Conservation (phyloP, 345 rosid genomes). For the Populus alba region DNA sequence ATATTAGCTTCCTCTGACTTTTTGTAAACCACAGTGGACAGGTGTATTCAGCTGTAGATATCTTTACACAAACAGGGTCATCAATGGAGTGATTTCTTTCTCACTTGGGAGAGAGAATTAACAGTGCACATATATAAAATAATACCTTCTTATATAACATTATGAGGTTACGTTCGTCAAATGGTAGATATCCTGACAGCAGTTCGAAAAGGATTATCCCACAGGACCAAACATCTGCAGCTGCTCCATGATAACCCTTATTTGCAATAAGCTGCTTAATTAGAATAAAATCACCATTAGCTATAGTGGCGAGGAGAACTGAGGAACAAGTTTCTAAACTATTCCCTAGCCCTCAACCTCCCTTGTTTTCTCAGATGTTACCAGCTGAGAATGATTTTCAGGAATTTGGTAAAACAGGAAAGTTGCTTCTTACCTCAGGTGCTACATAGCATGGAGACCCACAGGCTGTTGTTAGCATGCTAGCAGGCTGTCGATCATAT, state of each 20-base stretch:
- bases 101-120: not conserved
- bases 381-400: not conserved
- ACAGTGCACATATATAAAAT: not conserved
- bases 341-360: not conserved
- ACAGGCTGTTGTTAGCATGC: conserved; percentile 79
- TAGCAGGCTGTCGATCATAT: conserved; percentile 56
- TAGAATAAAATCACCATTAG: conserved; percentile 20
- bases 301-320: conserved; percentile 1
- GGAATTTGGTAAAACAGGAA: not conserved
- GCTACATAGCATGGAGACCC: conserved; percentile 94
- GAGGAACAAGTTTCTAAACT: conserved; percentile 2
- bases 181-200: conserved; percentile 74
- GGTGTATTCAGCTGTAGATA: conserved; percentile 61
- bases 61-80: conserved; percentile 26
- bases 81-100: not conserved
- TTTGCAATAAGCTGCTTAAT: conserved; percentile 67
- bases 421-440: conserved; percentile 62
- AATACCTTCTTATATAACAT: conserved; percentile 64
- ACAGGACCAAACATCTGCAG: conserved; percentile 92
- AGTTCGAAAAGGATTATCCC: conserved; percentile 85
- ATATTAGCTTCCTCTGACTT: conserved; percentile 58
- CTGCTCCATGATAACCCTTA: conserved; percentile 77
- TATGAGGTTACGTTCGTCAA: conserved; percentile 70
- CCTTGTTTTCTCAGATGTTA: not conserved
- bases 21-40: conserved; percentile 61